Percentiles rank a stretch among this genome's conserved stretches.
These are phyloP conservation scores for Pythium myriotylum DNA, from an alignment of 352 stramenopile genomes.

Conservation along the genomic window DNA sequence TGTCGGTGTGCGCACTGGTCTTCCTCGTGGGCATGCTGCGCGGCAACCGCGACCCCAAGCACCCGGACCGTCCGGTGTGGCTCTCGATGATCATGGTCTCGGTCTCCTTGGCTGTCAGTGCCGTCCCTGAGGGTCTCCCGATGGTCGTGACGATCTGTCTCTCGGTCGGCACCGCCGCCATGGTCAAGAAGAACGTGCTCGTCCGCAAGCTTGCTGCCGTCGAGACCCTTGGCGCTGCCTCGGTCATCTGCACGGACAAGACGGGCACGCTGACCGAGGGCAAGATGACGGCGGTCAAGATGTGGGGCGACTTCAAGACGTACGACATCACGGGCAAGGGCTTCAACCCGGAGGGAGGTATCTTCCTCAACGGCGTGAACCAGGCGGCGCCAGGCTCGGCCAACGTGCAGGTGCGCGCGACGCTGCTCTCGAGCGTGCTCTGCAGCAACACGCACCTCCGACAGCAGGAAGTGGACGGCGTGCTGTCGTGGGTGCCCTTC, in stretches of 20 bases:
- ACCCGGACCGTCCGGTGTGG: slow-evolving; percentile 77
- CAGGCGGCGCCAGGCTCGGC: too few relatives aligned
- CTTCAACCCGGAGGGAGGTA: too few relatives aligned
- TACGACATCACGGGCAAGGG: too few relatives aligned
- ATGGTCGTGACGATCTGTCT: slow-evolving; percentile 87
- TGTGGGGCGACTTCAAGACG: too few relatives aligned
- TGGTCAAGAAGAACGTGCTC: slow-evolving; percentile 79
- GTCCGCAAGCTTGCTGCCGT: slow-evolving; percentile 87
- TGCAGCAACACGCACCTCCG: slow-evolving; percentile 81
- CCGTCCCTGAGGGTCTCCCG: slow-evolving; percentile 78
- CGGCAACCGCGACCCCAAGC: slow-evolving; percentile 50
- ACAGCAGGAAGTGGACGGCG: slow-evolving; percentile 54
- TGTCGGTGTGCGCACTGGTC: slow-evolving; percentile 88
- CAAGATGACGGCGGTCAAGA: slow-evolving; percentile 82
- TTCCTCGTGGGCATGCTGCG: slow-evolving; percentile 87
- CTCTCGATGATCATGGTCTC: slow-evolving; percentile 96
- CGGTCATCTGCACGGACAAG: slow-evolving; percentile 94
- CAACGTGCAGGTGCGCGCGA: slow-evolving; percentile 57
- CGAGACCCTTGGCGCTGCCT: slow-evolving; percentile 88
- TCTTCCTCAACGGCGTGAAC: too few relatives aligned
- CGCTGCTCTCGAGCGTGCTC: slow-evolving; percentile 60
- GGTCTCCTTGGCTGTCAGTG: slow-evolving; percentile 83
- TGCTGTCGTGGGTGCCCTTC: slow-evolving; percentile 50
- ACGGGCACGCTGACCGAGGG: slow-evolving; percentile 93
- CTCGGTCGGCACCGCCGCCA: slow-evolving; percentile 67